These are phyloP conservation scores for Penicillium sp. DNA, from an alignment of 2,329 filamentous ascomycete species.

Conservation along the genomic window DNA sequence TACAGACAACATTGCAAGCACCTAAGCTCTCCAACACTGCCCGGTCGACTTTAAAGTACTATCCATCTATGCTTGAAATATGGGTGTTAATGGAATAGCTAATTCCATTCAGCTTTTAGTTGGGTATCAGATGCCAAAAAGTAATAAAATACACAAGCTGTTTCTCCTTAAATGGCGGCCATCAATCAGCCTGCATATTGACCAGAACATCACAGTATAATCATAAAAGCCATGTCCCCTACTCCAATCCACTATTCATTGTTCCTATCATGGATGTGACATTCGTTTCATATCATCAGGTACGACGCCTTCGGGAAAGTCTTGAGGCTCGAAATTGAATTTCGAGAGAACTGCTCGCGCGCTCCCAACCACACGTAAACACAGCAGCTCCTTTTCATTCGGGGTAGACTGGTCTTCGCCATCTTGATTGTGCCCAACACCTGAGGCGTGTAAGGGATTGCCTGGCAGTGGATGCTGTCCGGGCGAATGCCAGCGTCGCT, in stretches of 20 bases:
- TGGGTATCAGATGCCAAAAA: too few relatives aligned
- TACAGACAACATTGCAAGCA: too few relatives aligned
- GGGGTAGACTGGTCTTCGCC: conserved; percentile 8
- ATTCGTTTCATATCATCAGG: conserved; percentile 7
- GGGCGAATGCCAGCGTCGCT: conserved; percentile 45
- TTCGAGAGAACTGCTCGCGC: conserved; percentile 37
- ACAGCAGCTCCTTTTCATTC: conserved; percentile 36
- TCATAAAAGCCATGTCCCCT: too few relatives aligned
- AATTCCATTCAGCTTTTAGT: too few relatives aligned
- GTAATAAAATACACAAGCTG: too few relatives aligned
- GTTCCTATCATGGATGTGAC: background rate
- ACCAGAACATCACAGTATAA: background rate
- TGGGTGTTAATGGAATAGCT: too few relatives aligned
- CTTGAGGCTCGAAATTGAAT: conserved; percentile 38
- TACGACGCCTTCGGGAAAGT: conserved; percentile 35
- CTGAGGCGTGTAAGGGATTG: conserved; percentile 12
- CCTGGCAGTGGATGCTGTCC: conserved; percentile 23
- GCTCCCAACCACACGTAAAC: conserved; percentile 37
- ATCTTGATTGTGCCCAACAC: background rate
- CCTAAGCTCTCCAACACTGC: too few relatives aligned
- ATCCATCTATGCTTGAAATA: too few relatives aligned
- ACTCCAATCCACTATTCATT: background rate
- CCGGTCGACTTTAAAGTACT: too few relatives aligned
- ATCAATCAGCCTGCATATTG: background rate
- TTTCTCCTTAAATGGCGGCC: too few relatives aligned